Percentiles rank a stretch among this genome's conserved stretches.
These are phyloP conservation scores for Didymella lethalis DNA, from an alignment of 2,329 filamentous ascomycete genomes.

Conservation along the genomic window DNA sequence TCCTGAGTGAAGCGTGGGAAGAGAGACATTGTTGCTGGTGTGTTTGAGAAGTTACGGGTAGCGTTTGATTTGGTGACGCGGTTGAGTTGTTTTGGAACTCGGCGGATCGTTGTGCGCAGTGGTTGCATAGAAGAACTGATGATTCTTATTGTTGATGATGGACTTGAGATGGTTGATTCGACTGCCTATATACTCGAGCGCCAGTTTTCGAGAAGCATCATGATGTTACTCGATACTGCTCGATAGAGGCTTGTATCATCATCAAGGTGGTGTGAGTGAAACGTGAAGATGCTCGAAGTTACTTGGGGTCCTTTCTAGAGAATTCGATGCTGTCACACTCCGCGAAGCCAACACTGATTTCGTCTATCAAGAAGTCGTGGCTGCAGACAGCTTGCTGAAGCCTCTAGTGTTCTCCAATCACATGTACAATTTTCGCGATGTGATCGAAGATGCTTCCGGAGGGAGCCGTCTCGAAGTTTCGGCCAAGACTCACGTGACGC, in stretches of 20 bases:
- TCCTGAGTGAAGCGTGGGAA: slow-evolving; percentile 54
- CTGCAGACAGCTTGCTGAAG: background rate
- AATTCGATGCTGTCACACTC: slow-evolving; percentile 25
- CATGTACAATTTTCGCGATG: background rate
- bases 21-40: slow-evolving; percentile 51
- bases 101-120: slow-evolving; percentile 44
- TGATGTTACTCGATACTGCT: slow-evolving; percentile 16
- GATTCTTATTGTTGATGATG: slow-evolving; percentile 39
- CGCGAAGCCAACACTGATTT: slow-evolving; percentile 8
- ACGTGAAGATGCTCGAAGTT: slow-evolving; percentile 34
- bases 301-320: slow-evolving; percentile 37
- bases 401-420: slow-evolving; percentile 5
- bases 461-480: slow-evolving; percentile 7
- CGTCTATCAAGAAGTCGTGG: background rate
- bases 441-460: background rate
- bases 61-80: slow-evolving; percentile 40
- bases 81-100: slow-evolving; percentile 40
- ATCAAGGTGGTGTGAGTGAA: slow-evolving; percentile 23
- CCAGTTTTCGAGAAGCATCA: slow-evolving; percentile 41
- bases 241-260: slow-evolving; percentile 14
- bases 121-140: slow-evolving; percentile 47
- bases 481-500: slow-evolving; percentile 26
- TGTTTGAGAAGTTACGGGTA: slow-evolving; percentile 32
- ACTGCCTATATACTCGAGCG: slow-evolving; percentile 41
- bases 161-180: slow-evolving; percentile 14